Base-by-base conservation (phyloP, 2,329 filamentous ascomycete genomes). In the Aspergillus amoenus region DNA sequence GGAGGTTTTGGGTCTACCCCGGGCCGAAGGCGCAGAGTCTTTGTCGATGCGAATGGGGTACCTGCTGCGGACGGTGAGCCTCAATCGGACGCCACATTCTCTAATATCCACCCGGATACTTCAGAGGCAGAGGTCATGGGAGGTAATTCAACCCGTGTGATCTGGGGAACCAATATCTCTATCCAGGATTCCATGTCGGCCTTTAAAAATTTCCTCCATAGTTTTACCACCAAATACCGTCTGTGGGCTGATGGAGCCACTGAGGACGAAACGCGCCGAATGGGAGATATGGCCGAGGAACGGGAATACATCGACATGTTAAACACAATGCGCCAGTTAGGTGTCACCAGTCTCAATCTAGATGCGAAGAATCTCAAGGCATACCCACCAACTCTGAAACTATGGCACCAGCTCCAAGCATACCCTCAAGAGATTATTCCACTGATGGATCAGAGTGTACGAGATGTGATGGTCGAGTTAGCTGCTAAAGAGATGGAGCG, bases 141-240 rank as follows among this genome's bases (percentile, higher is more conserved):
- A 40, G 94, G 93, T 2, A 85, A 85, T 57, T 90, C 90, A 40
- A 88, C 88, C 55, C 87, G 89, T 64, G 85, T 95, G 57, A 93
- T 99, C 62, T 99, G 94, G 94, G 94, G 94, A 73, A 99, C 94
- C 43, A 97, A 96, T 40, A 90, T 99, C 49, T 96, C 93, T 5
- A 89, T 99, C 52, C 86, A 91, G 59, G 93, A 97, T 72, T 92
- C 91, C 0, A 90, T 95, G 73, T 85, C 87, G 51, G 82, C 88
- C 0, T 96, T 97, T 80, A 93, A 94, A 70, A 92, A 94, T 62
- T 99, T 99, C 69, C 79, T 99, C 27, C 86, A 87, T 70, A 95
- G 96, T 72, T 99, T 94, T 67, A 91, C 92, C 59, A 88, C 86
- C 65, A 97, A 97, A 75, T 97, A 99, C 70, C 90, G 94, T 61